Conservation (phyloP, 306 rosid genomes). For the Abrus precatorius region DNA sequence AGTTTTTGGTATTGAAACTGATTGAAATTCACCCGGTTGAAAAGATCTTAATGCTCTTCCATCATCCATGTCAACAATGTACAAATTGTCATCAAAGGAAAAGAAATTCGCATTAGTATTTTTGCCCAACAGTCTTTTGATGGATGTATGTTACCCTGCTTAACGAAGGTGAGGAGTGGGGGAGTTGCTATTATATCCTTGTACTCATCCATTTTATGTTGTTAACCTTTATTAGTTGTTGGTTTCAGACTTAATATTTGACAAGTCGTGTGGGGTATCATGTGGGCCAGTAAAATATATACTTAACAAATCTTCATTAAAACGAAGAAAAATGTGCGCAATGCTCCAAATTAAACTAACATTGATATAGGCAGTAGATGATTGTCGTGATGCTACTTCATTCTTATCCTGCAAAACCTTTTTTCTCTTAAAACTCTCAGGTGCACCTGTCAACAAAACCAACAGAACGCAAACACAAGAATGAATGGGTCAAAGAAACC, state of each 20-base stretch:
- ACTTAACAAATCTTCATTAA: conserved; percentile 7
- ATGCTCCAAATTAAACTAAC: conserved; percentile 29
- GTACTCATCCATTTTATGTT: not conserved
- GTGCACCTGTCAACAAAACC: conserved; percentile 59
- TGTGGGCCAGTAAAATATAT: not conserved
- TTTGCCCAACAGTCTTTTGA: conserved; percentile 1
- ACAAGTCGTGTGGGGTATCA: not conserved
- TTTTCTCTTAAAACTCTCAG: conserved; percentile 63
- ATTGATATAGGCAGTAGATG: conserved; percentile 55
- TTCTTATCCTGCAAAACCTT: conserved; percentile 61
- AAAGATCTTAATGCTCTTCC: conserved; percentile 10
- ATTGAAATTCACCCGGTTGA: conserved; percentile 18
- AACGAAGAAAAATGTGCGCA: not conserved
- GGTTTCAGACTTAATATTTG: not conserved
- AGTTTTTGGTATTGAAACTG: conserved; percentile 37
- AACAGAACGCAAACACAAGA: conserved; percentile 24
- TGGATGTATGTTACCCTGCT: conserved; percentile 29
- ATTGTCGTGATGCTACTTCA: conserved; percentile 52
- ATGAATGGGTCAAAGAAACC: conserved; percentile 41
- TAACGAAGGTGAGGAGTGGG: conserved; percentile 18
- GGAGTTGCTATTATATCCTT: conserved; percentile 18
- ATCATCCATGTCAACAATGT: conserved; percentile 7
- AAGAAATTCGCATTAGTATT: not conserved
- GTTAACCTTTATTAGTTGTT: not conserved
- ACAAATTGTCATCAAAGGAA: conserved; percentile 31